phyloP scores from a whole-genome alignment of 129 eudicot species.

The Chrysanthemum makinoi region DNA sequence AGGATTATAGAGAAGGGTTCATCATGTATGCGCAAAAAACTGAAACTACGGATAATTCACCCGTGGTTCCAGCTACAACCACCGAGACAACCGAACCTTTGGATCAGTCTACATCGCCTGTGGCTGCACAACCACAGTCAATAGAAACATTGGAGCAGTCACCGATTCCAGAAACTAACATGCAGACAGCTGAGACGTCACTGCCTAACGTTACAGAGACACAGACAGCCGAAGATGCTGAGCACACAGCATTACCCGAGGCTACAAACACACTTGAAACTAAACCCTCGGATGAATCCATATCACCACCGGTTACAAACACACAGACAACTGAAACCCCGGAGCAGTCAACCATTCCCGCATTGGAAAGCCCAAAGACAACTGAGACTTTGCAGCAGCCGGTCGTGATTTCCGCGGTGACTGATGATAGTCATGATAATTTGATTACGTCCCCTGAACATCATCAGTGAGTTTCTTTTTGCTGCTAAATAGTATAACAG shows the following conservation, averaged over 20 bases:
- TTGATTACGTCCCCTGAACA: slow-evolving; percentile 26
- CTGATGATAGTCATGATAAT: slow-evolving; percentile 30
- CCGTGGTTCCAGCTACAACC: slow-evolving; percentile 18
- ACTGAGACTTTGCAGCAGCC: slow-evolving; percentile 24
- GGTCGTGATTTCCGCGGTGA: slow-evolving; percentile 14
- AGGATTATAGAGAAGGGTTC: slow-evolving; percentile 6
- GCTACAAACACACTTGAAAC: slow-evolving; percentile 18
- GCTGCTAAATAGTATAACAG: neutral
- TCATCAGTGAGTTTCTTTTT: slow-evolving; percentile 32
- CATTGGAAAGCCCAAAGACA: slow-evolving; percentile 20
- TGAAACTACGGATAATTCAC: slow-evolving; percentile 25
- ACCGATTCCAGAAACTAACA: slow-evolving; percentile 1
- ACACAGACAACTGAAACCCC: slow-evolving; percentile 14
- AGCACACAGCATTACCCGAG: slow-evolving; percentile 15
- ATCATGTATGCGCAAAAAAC: slow-evolving; percentile 31
- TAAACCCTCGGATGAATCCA: slow-evolving; percentile 22
- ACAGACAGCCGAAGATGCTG: slow-evolving; percentile 11
- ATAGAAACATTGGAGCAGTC: slow-evolving; percentile 23
- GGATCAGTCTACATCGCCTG: slow-evolving; percentile 23
- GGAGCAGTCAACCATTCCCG: slow-evolving; percentile 21
- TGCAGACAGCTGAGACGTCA: slow-evolving; percentile 15
- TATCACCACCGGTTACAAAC: slow-evolving; percentile 5
- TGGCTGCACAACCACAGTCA: slow-evolving; percentile 14
- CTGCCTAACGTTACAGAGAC: slow-evolving; percentile 16
- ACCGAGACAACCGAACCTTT: slow-evolving; percentile 22